These are phyloP conservation scores for Symbiotaphrina buchneri DNA, from an alignment of 495 filamentous ascomycete species.

Conservation along the genomic window DNA sequence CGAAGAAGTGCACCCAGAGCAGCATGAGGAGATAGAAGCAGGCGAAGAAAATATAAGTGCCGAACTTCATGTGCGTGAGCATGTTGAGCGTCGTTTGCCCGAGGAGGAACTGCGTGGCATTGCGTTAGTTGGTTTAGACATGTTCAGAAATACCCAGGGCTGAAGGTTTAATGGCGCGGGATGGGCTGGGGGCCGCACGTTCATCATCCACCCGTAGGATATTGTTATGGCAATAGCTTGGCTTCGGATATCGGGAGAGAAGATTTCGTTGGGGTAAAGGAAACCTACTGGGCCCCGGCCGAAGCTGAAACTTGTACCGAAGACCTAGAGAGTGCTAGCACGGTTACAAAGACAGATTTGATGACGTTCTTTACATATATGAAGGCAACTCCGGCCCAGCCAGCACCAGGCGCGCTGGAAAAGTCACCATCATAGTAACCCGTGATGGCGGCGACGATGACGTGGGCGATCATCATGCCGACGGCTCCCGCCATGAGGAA, in stretches of 20 bases:
- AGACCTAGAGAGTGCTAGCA: no score
- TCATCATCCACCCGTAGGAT: conserved; percentile 13
- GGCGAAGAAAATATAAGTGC: conserved; percentile 25
- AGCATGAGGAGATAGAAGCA: conserved; percentile 7
- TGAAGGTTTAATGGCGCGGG: no score
- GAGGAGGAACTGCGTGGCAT: no score
- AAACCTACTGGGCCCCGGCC: conserved; percentile 14
- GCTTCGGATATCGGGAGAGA: conserved; percentile 20
- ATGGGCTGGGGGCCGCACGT: no score
- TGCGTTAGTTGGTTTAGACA: no score
- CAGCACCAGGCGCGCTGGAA: neutral
- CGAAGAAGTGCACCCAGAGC: conserved; percentile 5
- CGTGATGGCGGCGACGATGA: neutral
- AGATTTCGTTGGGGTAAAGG: conserved; percentile 21
- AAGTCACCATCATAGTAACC: neutral
- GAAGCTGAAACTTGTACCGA: conserved; percentile 8
- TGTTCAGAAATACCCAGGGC: no score
- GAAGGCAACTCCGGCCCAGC: neutral
- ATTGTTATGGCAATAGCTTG: conserved; percentile 15
- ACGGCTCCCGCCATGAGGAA: neutral
- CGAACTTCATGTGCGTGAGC: conserved; percentile 13
- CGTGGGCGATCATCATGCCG: neutral
- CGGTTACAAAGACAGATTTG: no score
- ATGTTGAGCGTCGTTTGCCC: conserved; percentile 18
- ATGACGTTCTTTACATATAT: no score